phyloP scores from a whole-genome alignment of 106 monocot genomes.

The Acorus gramineus region DNA sequence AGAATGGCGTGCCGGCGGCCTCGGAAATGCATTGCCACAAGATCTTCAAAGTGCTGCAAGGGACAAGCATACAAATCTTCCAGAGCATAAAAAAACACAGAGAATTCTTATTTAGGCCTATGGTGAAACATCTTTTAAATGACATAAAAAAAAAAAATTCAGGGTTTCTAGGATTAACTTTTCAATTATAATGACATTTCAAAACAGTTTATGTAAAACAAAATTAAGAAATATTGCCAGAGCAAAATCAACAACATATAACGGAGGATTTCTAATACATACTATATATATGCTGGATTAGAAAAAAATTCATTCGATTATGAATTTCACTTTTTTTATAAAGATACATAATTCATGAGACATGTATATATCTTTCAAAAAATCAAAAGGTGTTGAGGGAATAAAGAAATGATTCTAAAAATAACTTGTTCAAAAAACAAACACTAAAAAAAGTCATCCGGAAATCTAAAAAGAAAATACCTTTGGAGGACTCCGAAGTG shows the following conservation, averaged over 20 bases:
- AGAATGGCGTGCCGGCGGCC: conserved; percentile 3
- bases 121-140: neutral
- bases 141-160: too few species aligned
- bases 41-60: conserved; percentile 22
- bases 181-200: too few species aligned
- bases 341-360: too few species aligned
- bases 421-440: neutral
- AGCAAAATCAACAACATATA: too few species aligned
- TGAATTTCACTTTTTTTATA: too few species aligned
- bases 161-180: too few species aligned
- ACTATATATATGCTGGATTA: too few species aligned
- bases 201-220: too few species aligned
- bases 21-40: conserved; percentile 15
- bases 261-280: too few species aligned
- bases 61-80: neutral
- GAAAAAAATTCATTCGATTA: too few species aligned
- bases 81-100: neutral
- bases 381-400: neutral
- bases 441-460: neutral
- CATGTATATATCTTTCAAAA: too few species aligned
- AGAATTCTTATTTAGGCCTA: neutral
- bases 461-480: conserved; percentile 1
- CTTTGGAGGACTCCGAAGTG: conserved; percentile 27
- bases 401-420: neutral
- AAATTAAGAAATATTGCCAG: too few species aligned